Evolutionary conservation across 768 basidiomycete species (phyloP).

Genomic region (Lactifluus rugatus): DNA sequence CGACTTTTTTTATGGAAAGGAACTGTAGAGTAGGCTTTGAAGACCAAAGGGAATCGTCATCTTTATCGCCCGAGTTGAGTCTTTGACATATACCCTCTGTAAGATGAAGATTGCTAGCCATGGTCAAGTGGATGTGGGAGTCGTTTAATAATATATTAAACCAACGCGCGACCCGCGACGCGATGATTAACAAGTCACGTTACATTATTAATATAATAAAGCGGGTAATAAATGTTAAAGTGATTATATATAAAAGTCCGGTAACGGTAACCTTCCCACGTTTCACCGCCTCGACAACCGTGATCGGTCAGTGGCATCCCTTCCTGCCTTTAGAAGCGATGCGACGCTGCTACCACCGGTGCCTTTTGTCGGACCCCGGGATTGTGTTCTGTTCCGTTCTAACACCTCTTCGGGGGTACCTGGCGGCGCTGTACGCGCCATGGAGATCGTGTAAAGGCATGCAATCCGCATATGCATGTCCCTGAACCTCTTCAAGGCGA

Average conservation of each 20-base stretch:
- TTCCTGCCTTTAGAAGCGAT: conserved; percentile 73
- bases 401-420: conserved; percentile 43
- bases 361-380: conserved; percentile 52
- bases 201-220: no score
- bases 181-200: neutral
- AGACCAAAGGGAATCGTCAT: conserved; percentile 21
- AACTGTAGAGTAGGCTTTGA: conserved; percentile 56
- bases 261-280: neutral
- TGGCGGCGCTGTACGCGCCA: conserved; percentile 60
- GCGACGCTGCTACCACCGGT: conserved; percentile 87
- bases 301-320: conserved; percentile 75
- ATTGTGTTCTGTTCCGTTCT: conserved; percentile 20
- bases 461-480: conserved; percentile 88
- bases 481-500: conserved; percentile 71
- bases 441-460: conserved; percentile 76
- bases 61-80: conserved; percentile 13
- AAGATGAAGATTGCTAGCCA: conserved; percentile 6
- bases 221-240: no score
- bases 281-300: conserved; percentile 36
- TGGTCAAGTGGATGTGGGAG: neutral
- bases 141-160: neutral
- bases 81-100: conserved; percentile 16
- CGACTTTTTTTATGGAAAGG: conserved; percentile 75
- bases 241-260: no score
- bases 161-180: conserved; percentile 12